These are phyloP conservation scores for Cercophora scortea DNA, from an alignment of 495 filamentous ascomycete species.

Conservation along the genomic window DNA sequence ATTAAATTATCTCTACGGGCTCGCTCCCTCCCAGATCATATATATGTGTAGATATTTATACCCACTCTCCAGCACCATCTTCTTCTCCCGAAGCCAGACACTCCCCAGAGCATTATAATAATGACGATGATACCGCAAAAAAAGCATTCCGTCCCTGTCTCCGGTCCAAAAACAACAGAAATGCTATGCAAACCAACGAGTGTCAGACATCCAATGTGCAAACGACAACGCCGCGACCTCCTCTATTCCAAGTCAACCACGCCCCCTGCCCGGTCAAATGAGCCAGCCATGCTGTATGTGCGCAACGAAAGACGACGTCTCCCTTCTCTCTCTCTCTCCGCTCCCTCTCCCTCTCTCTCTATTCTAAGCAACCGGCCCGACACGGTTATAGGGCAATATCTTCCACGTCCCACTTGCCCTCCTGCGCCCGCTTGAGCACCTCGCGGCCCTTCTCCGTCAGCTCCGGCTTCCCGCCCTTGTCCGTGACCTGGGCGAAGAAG, in stretches of 20 bases:
- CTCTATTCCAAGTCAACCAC: background rate
- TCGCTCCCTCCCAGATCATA: background rate
- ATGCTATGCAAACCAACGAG: conserved; percentile 1
- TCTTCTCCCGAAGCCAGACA: background rate
- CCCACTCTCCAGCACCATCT: background rate
- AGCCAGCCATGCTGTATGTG: background rate
- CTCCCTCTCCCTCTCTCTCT: background rate
- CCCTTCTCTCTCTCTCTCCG: background rate
- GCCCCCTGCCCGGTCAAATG: background rate
- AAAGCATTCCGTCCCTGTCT: background rate
- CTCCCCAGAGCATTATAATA: background rate
- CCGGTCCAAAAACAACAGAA: background rate
- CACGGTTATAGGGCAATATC: conserved; percentile 21
- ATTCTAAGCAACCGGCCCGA: background rate
- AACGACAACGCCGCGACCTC: background rate
- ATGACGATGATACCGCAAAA: no score
- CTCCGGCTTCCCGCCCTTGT: conserved; percentile 67
- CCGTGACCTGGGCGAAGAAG: conserved; percentile 74
- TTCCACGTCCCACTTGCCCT: conserved; percentile 46
- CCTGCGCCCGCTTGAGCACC: conserved; percentile 61
- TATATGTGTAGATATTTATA: background rate
- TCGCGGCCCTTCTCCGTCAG: conserved; percentile 69
- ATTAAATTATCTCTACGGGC: background rate
- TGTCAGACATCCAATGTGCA: background rate
- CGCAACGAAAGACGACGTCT: background rate